Evolutionary conservation across 805 yeast genomes (phyloP).

Genomic region (Yamadazyma akitaensis): DNA sequence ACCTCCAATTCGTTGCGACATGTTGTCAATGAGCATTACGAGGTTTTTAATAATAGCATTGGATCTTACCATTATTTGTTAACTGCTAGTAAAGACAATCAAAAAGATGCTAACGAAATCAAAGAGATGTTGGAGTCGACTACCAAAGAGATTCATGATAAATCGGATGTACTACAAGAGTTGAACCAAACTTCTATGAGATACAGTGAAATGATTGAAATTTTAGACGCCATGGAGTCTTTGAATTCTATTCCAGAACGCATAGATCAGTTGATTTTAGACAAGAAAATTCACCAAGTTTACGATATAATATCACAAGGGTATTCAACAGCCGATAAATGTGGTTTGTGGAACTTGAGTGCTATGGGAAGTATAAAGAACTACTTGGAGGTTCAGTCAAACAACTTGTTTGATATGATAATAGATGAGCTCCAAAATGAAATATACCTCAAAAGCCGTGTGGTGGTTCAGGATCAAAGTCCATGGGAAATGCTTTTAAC

Average conservation of each 20-base stretch:
- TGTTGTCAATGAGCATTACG: slow-evolving; percentile 79
- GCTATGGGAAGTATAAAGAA: slow-evolving; percentile 50
- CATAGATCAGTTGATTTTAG: slow-evolving; percentile 66
- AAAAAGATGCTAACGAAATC: slow-evolving; percentile 49
- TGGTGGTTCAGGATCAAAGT: slow-evolving; percentile 9
- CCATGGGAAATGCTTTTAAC: slow-evolving; percentile 20
- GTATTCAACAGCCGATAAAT: slow-evolving; percentile 44
- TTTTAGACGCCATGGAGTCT: slow-evolving; percentile 63
- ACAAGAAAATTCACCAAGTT: slow-evolving; percentile 65
- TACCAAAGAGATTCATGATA: slow-evolving; percentile 46
- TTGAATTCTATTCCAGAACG: slow-evolving; percentile 56
- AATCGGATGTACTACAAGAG: slow-evolving; percentile 58
- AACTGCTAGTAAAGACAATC: slow-evolving; percentile 61
- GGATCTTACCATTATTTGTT: slow-evolving; percentile 79
- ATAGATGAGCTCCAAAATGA: slow-evolving; percentile 75
- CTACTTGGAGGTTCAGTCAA: slow-evolving; percentile 54
- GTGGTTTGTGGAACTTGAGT: slow-evolving; percentile 55
- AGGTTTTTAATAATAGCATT: slow-evolving; percentile 78
- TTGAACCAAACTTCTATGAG: slow-evolving; percentile 60
- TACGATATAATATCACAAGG: slow-evolving; percentile 50
- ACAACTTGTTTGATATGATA: slow-evolving; percentile 62
- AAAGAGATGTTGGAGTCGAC: slow-evolving; percentile 48
- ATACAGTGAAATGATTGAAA: slow-evolving; percentile 66
- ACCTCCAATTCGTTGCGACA: slow-evolving; percentile 56
- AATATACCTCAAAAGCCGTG: slow-evolving; percentile 40